Evolutionary conservation across 2,329 filamentous ascomycete genomes (phyloP), one percentile per base, ranked within the genome.

Genomic region (Ambrosiella beaveri): DNA sequence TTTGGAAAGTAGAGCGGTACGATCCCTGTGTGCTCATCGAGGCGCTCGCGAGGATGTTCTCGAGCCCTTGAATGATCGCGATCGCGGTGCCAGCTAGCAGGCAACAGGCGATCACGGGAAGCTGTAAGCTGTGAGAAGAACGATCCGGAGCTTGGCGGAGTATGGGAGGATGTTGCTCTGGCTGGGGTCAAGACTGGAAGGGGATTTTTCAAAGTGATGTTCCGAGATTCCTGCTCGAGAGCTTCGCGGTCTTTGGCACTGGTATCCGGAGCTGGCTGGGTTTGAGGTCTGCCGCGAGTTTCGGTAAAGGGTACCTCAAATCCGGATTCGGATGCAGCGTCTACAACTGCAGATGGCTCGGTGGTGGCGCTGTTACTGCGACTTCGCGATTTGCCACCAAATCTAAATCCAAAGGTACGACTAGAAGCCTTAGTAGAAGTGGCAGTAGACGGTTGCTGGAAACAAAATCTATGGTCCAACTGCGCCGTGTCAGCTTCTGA

Each of bases 51-150:
- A n/a, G 19, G 36, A 11, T 35, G 49, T 51, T 51, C 49, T 8
- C 37, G 38, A 19, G 38, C 52, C 41, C 52, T 15, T 12, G 52
- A 54, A 12, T 38, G 37, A 27, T 54, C 52, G 13, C 52, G 50
- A 38, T 58, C 57, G 5, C 51, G 50, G 36, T 54, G 37, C 57
- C 57, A 55, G 41, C 36, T 55, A 19, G 57, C 41, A 15, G 52
- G 52, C n/a, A 56, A 17, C n/a, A 59, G 37, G 13, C 57, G 51
- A 36, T 59, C 57, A 17, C 57, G 44, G 8, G 55, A 57, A 7
- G 55, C 41, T 13, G 57, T 55, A 8, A 59, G 53, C 13, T 59
- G 41, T 7, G 57, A 39, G 11, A 59, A 50, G 36, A 50, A 55
- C 9, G 50, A 54, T 47, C 44, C n/a, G 4, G 44, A 47, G n/a